Percentiles rank a stretch among this genome's conserved stretches.
phyloP scores from a whole-genome alignment of 2,329 filamentous ascomycete genomes.

The Shiraia bambusicola region DNA sequence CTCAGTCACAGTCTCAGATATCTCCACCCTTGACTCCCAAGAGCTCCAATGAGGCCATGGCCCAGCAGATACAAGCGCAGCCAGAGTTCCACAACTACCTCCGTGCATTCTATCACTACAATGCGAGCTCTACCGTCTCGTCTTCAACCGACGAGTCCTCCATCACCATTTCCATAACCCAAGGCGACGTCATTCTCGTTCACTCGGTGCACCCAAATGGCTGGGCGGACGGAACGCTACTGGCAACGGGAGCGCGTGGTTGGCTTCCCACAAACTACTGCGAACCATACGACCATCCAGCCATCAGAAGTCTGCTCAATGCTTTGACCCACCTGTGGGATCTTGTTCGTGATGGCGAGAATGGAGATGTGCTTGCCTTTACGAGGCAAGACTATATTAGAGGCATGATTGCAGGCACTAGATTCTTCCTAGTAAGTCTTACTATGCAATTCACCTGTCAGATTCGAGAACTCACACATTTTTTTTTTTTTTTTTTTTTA shows the following conservation, averaged over 20 bases:
- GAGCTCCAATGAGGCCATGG: constrained; percentile 63
- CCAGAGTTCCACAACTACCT: constrained; percentile 91
- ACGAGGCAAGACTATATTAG: constrained; percentile 92
- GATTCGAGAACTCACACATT: constrained; percentile 17
- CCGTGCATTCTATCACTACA: constrained; percentile 90
- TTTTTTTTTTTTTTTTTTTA: too few species aligned
- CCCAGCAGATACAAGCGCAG: constrained; percentile 50
- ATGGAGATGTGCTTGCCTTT: constrained; percentile 76
- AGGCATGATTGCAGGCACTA: constrained; percentile 88
- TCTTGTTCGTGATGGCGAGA: constrained; percentile 73
- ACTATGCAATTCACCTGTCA: background rate
- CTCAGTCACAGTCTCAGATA: constrained; percentile 57
- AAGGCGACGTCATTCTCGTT: constrained; percentile 89
- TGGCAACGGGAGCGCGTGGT: constrained; percentile 81
- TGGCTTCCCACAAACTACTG: constrained; percentile 99
- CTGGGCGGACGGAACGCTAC: constrained; percentile 93
- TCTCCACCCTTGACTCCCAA: constrained; percentile 77
- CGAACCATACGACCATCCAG: constrained; percentile 86
- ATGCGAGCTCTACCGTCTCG: constrained; percentile 73
- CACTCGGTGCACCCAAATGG: constrained; percentile 98
- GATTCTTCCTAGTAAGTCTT: constrained; percentile 76
- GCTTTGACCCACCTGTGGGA: constrained; percentile 93
- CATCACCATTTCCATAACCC: constrained; percentile 80
- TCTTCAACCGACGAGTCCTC: constrained; percentile 67
- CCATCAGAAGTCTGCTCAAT: constrained; percentile 81